Percentiles rank a stretch among this genome's conserved stretches.
Evolutionary conservation across 345 rosid genomes (phyloP).

Genomic region (Microthlaspi erraticum): DNA sequence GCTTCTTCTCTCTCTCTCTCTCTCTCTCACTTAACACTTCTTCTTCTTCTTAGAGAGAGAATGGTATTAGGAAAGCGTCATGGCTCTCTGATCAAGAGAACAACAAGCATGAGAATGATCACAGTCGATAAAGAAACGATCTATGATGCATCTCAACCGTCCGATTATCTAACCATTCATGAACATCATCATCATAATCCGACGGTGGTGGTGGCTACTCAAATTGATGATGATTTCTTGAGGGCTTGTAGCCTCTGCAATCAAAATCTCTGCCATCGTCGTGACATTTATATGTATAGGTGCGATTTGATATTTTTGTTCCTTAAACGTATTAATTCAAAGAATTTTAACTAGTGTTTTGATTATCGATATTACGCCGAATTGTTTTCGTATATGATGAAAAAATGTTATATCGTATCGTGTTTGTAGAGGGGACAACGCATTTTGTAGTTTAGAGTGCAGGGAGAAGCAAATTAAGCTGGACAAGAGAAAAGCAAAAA

Average conservation of each 20-base stretch:
- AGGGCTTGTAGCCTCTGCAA: conserved; percentile 41
- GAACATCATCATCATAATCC: conserved; percentile 30
- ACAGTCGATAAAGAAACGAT: conserved; percentile 45
- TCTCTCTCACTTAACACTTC: conserved; percentile 32
- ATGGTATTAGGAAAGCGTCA: conserved; percentile 77
- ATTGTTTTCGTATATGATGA: not conserved
- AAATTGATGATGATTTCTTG: conserved; percentile 35
- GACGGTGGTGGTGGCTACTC: conserved; percentile 22
- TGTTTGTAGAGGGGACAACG: conserved; percentile 70
- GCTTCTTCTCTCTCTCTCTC: conserved; percentile 33
- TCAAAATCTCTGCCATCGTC: conserved; percentile 44
- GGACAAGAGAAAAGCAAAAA: conserved; percentile 63
- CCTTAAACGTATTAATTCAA: not conserved
- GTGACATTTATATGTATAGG: conserved; percentile 91
- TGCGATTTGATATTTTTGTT: conserved; percentile 21
- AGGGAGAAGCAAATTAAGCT: conserved; percentile 74
- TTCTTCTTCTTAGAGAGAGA: conserved; percentile 22
- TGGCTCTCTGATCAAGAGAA: conserved; percentile 66
- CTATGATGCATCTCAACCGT: conserved; percentile 42
- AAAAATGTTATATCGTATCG: not conserved
- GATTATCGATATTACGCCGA: not conserved
- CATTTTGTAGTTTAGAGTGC: conserved; percentile 92
- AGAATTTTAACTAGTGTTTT: not conserved
- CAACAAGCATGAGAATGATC: conserved; percentile 74
- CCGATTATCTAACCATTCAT: conserved; percentile 39